Conservation (phyloP, 352 stramenopile species). For the Globisporangium orthogonon region DNA sequence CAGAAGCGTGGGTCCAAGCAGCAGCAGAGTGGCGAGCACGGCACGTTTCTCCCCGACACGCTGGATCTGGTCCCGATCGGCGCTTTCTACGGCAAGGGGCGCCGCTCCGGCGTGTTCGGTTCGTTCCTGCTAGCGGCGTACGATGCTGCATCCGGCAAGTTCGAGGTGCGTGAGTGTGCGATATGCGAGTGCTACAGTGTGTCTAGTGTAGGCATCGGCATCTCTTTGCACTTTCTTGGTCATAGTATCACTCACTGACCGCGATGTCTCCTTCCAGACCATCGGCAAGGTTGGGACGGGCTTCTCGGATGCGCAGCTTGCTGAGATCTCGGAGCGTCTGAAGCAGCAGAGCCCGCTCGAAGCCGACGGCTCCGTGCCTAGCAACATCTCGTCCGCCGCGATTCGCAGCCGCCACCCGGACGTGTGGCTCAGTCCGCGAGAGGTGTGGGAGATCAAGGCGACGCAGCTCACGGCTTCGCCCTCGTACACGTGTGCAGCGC, state of each 20-base stretch:
- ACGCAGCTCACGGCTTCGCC: conserved; percentile 96
- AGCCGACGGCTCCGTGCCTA: conserved; percentile 47
- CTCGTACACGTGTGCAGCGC: conserved; percentile 90
- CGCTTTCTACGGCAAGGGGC: conserved; percentile 94
- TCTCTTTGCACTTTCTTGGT: no score
- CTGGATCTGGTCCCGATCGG: conserved; percentile 99
- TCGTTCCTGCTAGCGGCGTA: conserved; percentile 98
- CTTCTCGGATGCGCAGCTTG: conserved; percentile 96
- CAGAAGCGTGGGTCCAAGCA: not conserved
- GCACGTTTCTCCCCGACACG: conserved; percentile 73
- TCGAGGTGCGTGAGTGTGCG: conserved; percentile 62
- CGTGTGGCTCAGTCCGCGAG: conserved; percentile 90
- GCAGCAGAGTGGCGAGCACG: conserved; percentile 16
- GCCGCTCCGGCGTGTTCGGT: conserved; percentile 93
- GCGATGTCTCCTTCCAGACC: conserved; percentile 22
- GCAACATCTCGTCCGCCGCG: conserved; percentile 21
- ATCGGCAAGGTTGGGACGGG: conserved; percentile 94
- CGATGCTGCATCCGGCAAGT: conserved; percentile 91
- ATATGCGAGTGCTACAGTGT: not conserved
- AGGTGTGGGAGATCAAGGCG: conserved; percentile 99
- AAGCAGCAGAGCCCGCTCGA: conserved; percentile 28
- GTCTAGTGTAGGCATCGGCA: not conserved
- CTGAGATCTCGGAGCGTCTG: conserved; percentile 53
- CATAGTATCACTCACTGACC: not conserved
- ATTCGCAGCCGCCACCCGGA: conserved; percentile 79